Conservation (phyloP, 352 stramenopile genomes). For the Phytophthora ohioensis region DNA sequence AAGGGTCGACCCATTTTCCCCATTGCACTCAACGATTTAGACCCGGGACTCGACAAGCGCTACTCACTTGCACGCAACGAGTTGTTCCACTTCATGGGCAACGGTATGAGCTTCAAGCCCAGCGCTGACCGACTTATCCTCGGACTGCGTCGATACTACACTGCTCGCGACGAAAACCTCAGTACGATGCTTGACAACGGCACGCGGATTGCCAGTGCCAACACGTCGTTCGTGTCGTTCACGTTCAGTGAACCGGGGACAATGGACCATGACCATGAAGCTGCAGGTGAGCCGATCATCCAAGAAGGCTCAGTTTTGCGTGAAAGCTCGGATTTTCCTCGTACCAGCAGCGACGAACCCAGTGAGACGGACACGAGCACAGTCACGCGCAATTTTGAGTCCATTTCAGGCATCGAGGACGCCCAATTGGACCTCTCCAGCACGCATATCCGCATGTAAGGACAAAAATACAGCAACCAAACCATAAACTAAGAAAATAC, state of each 20-base stretch:
- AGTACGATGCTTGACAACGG: conserved; percentile 32
- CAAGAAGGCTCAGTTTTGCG: conserved; percentile 36
- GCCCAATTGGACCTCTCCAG: conserved; percentile 43
- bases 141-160: conserved; percentile 52
- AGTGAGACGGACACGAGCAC: conserved; percentile 28
- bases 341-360: conserved; percentile 14
- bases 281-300: conserved; percentile 34
- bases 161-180: conserved; percentile 14
- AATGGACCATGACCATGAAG: conserved; percentile 26
- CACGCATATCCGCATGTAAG: conserved; percentile 51
- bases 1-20: conserved; percentile 86
- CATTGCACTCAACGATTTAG: conserved; percentile 79
- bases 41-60: conserved; percentile 77
- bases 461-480: conserved; percentile 2
- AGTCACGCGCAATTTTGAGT: conserved; percentile 55
- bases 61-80: conserved; percentile 86
- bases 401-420: conserved; percentile 48
- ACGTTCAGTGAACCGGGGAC: conserved; percentile 34
- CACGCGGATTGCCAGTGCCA: conserved; percentile 42
- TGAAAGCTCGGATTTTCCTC: conserved; percentile 18
- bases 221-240: conserved; percentile 59
- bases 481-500: conserved; percentile 17
- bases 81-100: conserved; percentile 82
- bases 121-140: conserved; percentile 63
- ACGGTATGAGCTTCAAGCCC: conserved; percentile 75